phyloP scores from a whole-genome alignment of 1,139 yeast genomes.

The Taphrina betulina region DNA sequence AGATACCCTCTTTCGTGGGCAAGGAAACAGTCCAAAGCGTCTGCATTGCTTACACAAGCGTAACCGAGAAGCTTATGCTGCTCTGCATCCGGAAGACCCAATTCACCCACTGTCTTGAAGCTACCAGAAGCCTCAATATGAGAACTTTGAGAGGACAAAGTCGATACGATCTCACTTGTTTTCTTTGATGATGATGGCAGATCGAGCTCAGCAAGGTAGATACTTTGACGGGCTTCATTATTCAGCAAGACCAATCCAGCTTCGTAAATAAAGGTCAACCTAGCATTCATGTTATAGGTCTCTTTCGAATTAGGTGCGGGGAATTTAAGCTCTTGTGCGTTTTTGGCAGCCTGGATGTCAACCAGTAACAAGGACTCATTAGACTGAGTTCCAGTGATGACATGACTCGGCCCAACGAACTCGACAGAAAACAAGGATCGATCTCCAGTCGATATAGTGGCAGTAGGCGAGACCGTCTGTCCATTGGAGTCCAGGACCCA shows the following conservation, averaged over 20 bases:
- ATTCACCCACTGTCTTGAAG: conserved; percentile 1
- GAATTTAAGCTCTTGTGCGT: conserved; percentile 2
- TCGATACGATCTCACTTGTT: background rate
- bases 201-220: background rate
- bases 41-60: background rate
- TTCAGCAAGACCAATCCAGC: background rate
- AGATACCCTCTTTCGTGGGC: conserved; percentile 9
- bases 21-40: background rate
- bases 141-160: conserved; percentile 4
- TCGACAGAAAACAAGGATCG: background rate
- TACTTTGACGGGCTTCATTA: background rate
- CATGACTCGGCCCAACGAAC: conserved; percentile 7
- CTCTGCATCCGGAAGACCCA: background rate
- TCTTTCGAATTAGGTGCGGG: conserved; percentile 1
- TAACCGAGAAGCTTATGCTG: background rate
- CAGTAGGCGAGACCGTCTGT: background rate
- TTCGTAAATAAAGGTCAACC: background rate
- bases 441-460: conserved; percentile 9
- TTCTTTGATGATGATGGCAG: background rate
- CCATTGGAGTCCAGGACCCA: conserved; percentile 11
- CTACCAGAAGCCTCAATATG: conserved; percentile 4
- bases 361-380: conserved; percentile 2
- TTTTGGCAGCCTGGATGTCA: conserved; percentile 12
- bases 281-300: background rate
- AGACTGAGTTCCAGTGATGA: background rate